These are phyloP conservation scores for Aureoboletus auriporus DNA, from an alignment of 768 basidiomycete species.

Conservation along the genomic window DNA sequence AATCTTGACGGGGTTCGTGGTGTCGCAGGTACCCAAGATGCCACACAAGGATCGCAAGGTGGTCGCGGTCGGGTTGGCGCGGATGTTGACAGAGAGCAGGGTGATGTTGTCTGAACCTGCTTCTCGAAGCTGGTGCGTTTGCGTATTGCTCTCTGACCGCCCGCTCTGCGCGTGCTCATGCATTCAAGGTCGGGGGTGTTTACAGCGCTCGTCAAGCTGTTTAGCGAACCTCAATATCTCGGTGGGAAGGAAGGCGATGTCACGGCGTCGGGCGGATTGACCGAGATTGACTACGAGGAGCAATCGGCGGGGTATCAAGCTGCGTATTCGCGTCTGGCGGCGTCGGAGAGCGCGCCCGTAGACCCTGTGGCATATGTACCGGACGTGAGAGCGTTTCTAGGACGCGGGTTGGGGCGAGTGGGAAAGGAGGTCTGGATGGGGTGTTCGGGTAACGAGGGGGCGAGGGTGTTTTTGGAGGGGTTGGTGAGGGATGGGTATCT, in stretches of 20 bases:
- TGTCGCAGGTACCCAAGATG: conserved; percentile 78
- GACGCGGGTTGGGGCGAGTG: conserved; percentile 34
- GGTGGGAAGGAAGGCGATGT: conserved; percentile 46
- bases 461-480: conserved; percentile 28
- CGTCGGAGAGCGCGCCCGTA: conserved; percentile 54
- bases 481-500: conserved; percentile 31
- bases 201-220: conserved; percentile 67
- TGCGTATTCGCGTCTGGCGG: conserved; percentile 87
- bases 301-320: conserved; percentile 90
- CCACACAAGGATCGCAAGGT: conserved; percentile 83
- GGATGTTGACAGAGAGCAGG: conserved; percentile 70
- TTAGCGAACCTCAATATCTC: conserved; percentile 74
- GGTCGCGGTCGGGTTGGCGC: conserved; percentile 73
- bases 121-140: conserved; percentile 58
- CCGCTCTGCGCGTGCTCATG: background rate
- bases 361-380: conserved; percentile 63
- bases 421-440: conserved; percentile 14
- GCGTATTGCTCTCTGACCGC: too few species aligned
- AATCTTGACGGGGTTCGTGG: conserved; percentile 68
- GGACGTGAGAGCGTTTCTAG: conserved; percentile 52
- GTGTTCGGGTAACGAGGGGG: conserved; percentile 15
- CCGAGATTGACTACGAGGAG: conserved; percentile 87
- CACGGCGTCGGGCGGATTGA: conserved; percentile 36
- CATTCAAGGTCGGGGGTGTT: conserved; percentile 62
- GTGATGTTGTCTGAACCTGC: conserved; percentile 65